Conservation (phyloP, 169 alveolate species). For the Cryptosporidium andersoni region DNA sequence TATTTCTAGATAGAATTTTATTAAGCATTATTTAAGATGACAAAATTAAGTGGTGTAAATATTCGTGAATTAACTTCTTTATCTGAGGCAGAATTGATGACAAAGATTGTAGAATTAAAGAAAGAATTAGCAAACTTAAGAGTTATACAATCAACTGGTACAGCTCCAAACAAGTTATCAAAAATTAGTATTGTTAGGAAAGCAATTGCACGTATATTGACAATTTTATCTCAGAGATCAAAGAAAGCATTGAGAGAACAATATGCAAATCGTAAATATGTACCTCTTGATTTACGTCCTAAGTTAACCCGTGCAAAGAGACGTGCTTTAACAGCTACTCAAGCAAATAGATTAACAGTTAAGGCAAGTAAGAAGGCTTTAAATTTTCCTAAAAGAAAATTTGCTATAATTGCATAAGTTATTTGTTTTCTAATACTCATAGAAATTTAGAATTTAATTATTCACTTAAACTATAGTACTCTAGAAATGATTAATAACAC, state of each 20-base stretch:
- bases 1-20: neutral
- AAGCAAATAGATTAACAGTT: conserved; percentile 84
- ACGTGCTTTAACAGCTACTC: conserved; percentile 86
- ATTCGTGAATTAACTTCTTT: conserved; percentile 34
- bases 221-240: conserved; percentile 90
- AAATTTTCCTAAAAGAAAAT: conserved; percentile 84
- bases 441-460: too few species aligned
- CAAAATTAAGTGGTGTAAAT: conserved; percentile 34
- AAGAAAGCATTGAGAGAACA: conserved; percentile 84
- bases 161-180: conserved; percentile 88
- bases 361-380: conserved; percentile 80
- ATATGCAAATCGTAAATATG: conserved; percentile 81
- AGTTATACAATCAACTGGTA: conserved; percentile 90
- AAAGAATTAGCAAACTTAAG: conserved; percentile 89
- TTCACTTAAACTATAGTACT: too few species aligned
- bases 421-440: too few species aligned
- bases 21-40: conserved; percentile 3
- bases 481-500: too few species aligned
- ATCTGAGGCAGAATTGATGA: conserved; percentile 85
- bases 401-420: conserved; percentile 76
- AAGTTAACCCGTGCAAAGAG: conserved; percentile 92
- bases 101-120: conserved; percentile 89
- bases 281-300: conserved; percentile 89
- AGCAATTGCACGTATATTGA: conserved; percentile 91
- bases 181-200: conserved; percentile 89